phyloP scores from a whole-genome alignment of 805 yeast species.

The Pichia rugopelliculosa region DNA sequence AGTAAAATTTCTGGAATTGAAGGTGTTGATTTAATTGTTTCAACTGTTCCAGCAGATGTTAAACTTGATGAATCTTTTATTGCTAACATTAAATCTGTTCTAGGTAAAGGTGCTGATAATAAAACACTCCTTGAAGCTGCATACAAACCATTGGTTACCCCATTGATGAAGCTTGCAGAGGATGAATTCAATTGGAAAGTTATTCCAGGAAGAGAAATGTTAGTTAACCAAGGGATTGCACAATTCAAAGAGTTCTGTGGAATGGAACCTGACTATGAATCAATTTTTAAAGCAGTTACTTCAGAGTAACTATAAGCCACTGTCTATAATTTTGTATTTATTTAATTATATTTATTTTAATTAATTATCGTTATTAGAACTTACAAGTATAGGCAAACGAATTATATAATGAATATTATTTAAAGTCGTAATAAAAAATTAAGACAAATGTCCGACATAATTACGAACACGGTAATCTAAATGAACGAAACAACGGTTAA shows the following conservation, averaged over 20 bases:
- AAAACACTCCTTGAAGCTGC: slow-evolving; percentile 84
- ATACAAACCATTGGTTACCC: slow-evolving; percentile 83
- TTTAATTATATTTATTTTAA: background rate
- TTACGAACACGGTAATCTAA: slow-evolving; percentile 48
- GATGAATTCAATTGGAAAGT: slow-evolving; percentile 63
- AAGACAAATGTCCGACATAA: slow-evolving; percentile 30
- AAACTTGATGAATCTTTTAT: slow-evolving; percentile 52
- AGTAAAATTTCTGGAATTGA: slow-evolving; percentile 40
- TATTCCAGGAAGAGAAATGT: slow-evolving; percentile 87
- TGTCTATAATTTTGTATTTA: background rate
- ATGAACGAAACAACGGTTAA: slow-evolving; percentile 78
- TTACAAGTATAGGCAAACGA: too few relatives aligned
- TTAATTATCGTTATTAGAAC: too few relatives aligned
- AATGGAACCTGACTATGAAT: slow-evolving; percentile 51
- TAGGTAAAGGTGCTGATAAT: slow-evolving; percentile 35
- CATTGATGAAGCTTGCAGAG: slow-evolving; percentile 71
- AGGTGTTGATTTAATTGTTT: slow-evolving; percentile 54
- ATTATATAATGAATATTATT: too few relatives aligned
- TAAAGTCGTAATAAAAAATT: background rate
- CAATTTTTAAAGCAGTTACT: slow-evolving; percentile 53
- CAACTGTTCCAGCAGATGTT: slow-evolving; percentile 79
- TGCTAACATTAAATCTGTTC: slow-evolving; percentile 39
- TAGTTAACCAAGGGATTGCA: slow-evolving; percentile 86
- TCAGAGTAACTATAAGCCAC: slow-evolving; percentile 12
- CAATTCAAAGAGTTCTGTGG: slow-evolving; percentile 81